Evolutionary conservation across 2,329 filamentous ascomycete species (phyloP), one percentile per base, ranked within the genome.

Genomic region (Fusarium drepaniforme): DNA sequence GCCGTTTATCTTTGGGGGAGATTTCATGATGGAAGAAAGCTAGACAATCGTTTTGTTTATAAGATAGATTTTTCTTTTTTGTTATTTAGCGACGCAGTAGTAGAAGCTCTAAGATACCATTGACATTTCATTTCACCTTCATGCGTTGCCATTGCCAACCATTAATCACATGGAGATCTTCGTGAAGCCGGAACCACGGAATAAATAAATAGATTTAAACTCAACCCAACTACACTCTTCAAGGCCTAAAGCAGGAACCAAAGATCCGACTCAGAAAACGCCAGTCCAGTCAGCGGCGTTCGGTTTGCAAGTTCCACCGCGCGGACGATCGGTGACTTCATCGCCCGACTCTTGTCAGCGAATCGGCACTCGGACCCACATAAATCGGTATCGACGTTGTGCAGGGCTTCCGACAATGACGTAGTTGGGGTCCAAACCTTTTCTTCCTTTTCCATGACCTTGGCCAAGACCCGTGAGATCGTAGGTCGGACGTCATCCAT

Each of bases 291-390:
- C 53, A 66, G 56, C 53, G 38, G 42, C 33, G 38, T 16, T 64
- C 35, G n/a, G 49, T 25, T 46, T 46, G 12, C 38, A 42, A 21
- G 16, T 51, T 51, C n/a, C 49, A 42, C 21, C 25, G 25, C 58
- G 44, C 71, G 72, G 72, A 21, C 37, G 62, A 75, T 75, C 72
- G 70, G 72, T 73, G 72, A 75, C 69, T 73, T 75, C 53, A 75
- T 70, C 51, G 53, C 58, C 70, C 49, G 28, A 33, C 15, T 5
- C 8, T 25, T 25, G n/a, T 40, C 61, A 25, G 5, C 33, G 18
- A 53, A 64, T 53, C 23, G 61, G 35, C 63, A 33, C 16, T n/a
- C 38, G 25, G 49, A 13, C 37, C 62, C 57, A 38, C 42, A 25
- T 4, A 44, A 23, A 15, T 28, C 49, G 49, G 46, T 15, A 58